These are phyloP conservation scores for Myxozyma lipomycoides DNA, from an alignment of 805 yeast genomes.

Conservation along the genomic window DNA sequence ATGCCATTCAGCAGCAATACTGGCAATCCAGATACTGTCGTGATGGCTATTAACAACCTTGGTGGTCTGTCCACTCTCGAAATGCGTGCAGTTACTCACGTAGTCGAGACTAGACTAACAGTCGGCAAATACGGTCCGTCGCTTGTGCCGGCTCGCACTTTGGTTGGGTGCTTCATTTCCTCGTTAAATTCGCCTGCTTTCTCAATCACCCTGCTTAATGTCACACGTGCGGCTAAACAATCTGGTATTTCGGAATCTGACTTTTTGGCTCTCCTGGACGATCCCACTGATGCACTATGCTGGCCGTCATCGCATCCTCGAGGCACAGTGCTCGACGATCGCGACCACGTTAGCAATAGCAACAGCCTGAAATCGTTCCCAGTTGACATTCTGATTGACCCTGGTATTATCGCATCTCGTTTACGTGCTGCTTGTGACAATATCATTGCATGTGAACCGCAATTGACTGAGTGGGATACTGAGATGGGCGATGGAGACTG, in stretches of 20 bases:
- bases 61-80: slow-evolving; percentile 87
- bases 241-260: slow-evolving; percentile 6
- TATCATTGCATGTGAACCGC: slow-evolving; percentile 64
- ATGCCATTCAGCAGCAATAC: slow-evolving; percentile 65
- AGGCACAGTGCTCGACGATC: background rate
- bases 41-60: slow-evolving; percentile 72
- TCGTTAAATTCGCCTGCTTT: slow-evolving; percentile 91
- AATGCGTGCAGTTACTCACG: slow-evolving; percentile 57
- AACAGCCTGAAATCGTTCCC: background rate
- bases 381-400: slow-evolving; percentile 8
- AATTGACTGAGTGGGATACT: slow-evolving; percentile 78
- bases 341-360: background rate
- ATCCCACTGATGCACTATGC: slow-evolving; percentile 11
- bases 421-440: slow-evolving; percentile 49
- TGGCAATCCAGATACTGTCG: slow-evolving; percentile 57
- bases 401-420: slow-evolving; percentile 19
- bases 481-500: slow-evolving; percentile 95
- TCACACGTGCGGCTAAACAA: slow-evolving; percentile 37
- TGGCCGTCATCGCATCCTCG: slow-evolving; percentile 8
- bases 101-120: slow-evolving; percentile 25
- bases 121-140: slow-evolving; percentile 32
- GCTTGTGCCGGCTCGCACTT: slow-evolving; percentile 62
- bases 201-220: slow-evolving; percentile 75
- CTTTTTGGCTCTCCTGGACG: slow-evolving; percentile 14
- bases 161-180: slow-evolving; percentile 77